Base-by-base conservation (phyloP, 2,329 filamentous ascomycete species). In the Colletotrichum sp. region DNA sequence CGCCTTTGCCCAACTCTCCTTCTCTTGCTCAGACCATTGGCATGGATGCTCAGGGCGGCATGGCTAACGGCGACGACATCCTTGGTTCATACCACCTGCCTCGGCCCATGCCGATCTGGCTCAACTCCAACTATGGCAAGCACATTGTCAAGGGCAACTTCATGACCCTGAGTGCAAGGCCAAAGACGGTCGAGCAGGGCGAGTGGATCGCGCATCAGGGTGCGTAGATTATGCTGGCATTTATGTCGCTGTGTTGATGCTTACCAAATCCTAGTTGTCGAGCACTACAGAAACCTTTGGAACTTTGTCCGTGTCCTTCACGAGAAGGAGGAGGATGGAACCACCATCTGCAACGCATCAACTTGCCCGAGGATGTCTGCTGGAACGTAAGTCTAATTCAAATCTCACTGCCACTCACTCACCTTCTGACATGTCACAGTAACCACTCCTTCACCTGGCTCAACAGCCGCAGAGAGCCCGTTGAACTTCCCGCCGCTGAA, bases 81-180 rank as follows among this genome's bases (percentile, higher is more conserved):
- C 88, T 93, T 78, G 87, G 87, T 79, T 87, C 88, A 15, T 93
- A 93, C 82, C 92, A 93, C 79, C 88, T 95, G 76, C 93, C 93
- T 75, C 90, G 91, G 55, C 91, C 91, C 36, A 87, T 92, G 76
- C 95, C 95, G 18, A 87, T 95, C 77, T 96, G 95, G 92, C 92
- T 96, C 81, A 94, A 95, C 81, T 90, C 94, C 72, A 87, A 92
- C 77, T 94, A 95, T 83, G 93, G 94, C 71, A 95, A 94, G 83
- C 93, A 98, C 82, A 98, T 98, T 79, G 96, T 98, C 82, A 98
- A 96, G 88, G 96, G 96, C 76, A 99, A 98, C 87, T 98, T 99
- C 84, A 95, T 98, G 94, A 98, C 96, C 13, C 87, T 99, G 76
- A 98, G 96, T 81, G 95, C 96, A 66, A 94, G 96, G 82, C 96